Base-by-base conservation (phyloP, 257 asterid genomes). In the Nicotiana tabacum region DNA sequence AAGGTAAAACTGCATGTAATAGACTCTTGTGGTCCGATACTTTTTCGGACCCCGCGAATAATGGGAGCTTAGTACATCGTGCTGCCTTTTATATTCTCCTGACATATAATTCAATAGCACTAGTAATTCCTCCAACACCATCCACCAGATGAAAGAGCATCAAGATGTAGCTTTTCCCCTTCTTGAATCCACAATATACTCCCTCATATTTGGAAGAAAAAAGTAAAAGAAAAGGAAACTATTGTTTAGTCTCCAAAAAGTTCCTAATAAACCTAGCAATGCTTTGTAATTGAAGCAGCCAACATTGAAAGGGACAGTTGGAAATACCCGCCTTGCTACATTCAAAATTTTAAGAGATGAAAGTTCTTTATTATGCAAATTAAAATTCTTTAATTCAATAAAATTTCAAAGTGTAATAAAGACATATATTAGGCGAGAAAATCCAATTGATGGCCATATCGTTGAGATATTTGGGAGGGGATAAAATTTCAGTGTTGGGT, bases 401-500 rank as follows among this genome's bases (percentile, higher is more conserved):
- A 35, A 67, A 33, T 80, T 46, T 81, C 21, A 10, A 46, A 21
- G 65, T 1, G 57, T 43, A 9, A 65, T 27, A 24, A 80, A 76
- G 27, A 65, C 77, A 81, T 27, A 18, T 80, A 9, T 43, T 61
- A 43, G 39, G 35, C 18, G 35, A 60, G 82, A 39, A 33, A 13
- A 79, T 79, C 58, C 33, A 37, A 12, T 24, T 67, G 21, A 80
- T 64, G 58, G 12, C 39, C 76, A 51, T 58, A 27, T 29, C 83
- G 18, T 46, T 9, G 17, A 48, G 77, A 65, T 81, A 29, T 43
- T 13, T 39, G 12, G 29, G 55, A 83, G 86, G 77, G 82, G 85
- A 82, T 80, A 82, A 86, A 66, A 43, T 58, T 51, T 70, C 88
- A 85, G 60, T 86, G 91, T 84, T 10, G 32, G 43, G 91, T 84